phyloP scores from a whole-genome alignment of 169 alveolate species.

The Plasmodium relictum region DNA sequence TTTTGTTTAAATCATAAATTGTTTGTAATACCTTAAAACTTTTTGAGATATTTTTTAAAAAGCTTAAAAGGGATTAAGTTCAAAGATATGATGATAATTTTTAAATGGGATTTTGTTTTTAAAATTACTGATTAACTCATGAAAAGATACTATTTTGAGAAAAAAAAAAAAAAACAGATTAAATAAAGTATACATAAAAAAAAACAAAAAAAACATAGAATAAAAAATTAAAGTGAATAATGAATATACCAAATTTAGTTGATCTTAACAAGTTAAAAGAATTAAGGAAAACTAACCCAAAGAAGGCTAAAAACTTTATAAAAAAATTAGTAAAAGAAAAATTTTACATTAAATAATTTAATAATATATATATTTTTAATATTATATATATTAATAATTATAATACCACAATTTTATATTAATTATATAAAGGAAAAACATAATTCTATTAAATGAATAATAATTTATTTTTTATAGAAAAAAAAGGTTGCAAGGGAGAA shows the following conservation, averaged over 20 bases:
- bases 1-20: no score
- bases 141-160: not conserved
- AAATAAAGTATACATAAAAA: not conserved
- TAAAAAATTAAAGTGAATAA: not conserved
- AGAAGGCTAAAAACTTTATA: slow-evolving; percentile 81
- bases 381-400: not conserved
- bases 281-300: slow-evolving; percentile 80
- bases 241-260: slow-evolving; percentile 43
- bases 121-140: no score
- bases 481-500: slow-evolving; percentile 59
- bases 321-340: slow-evolving; percentile 74
- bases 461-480: slow-evolving; percentile 28
- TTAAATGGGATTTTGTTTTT: no score
- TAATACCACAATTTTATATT: no score
- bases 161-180: not conserved
- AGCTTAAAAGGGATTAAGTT: no score
- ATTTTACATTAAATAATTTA: not conserved
- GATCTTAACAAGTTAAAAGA: slow-evolving; percentile 68
- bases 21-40: no score
- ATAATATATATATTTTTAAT: not conserved
- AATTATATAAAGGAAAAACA: no score
- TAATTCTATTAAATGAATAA: not conserved
- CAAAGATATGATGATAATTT: no score
- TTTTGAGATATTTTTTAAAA: no score
- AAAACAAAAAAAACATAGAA: not conserved